Percentiles rank a stretch among this genome's conserved stretches.
Conservation (phyloP, 2,329 filamentous ascomycete genomes). For the Sclerotinia subarctica region DNA sequence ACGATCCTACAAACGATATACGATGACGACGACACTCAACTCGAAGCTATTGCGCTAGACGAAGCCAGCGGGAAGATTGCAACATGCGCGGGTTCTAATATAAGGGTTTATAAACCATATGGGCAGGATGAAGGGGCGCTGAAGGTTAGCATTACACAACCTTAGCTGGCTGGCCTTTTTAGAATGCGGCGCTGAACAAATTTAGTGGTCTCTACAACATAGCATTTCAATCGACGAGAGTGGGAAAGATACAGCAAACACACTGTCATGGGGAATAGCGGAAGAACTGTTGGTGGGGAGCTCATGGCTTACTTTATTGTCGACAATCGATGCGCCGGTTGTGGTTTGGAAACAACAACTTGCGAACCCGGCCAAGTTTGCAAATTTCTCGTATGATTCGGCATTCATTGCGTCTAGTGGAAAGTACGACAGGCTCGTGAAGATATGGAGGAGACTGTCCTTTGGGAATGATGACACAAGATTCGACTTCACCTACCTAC, state of each 20-base stretch:
- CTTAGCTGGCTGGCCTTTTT: constrained; percentile 6
- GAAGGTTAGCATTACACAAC: constrained; percentile 55
- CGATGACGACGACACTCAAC: constrained; percentile 61
- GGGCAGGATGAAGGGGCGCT: constrained; percentile 66
- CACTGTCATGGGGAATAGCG: constrained; percentile 81
- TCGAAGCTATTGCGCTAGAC: constrained; percentile 79
- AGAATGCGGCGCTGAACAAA: constrained; percentile 27
- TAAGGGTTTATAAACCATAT: constrained; percentile 77
- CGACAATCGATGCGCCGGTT: constrained; percentile 47
- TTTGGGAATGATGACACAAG: constrained; percentile 79
- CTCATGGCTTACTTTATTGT: constrained; percentile 66
- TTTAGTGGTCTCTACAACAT: constrained; percentile 62
- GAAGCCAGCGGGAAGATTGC: constrained; percentile 83
- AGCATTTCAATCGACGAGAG: constrained; percentile 51
- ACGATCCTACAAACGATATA: constrained; percentile 87
- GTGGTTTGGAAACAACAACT: constrained; percentile 72
- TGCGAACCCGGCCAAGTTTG: constrained; percentile 69
- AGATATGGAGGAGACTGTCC: constrained; percentile 85
- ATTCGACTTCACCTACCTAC: constrained; percentile 87
- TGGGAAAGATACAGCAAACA: constrained; percentile 43
- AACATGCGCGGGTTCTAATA: constrained; percentile 60
- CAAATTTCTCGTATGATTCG: constrained; percentile 80
- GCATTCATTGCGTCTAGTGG: constrained; percentile 81
- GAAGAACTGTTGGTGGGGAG: constrained; percentile 83
- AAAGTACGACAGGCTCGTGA: constrained; percentile 75